These are phyloP conservation scores for Peronospora farinosa DNA, from an alignment of 352 stramenopile genomes.

Conservation along the genomic window DNA sequence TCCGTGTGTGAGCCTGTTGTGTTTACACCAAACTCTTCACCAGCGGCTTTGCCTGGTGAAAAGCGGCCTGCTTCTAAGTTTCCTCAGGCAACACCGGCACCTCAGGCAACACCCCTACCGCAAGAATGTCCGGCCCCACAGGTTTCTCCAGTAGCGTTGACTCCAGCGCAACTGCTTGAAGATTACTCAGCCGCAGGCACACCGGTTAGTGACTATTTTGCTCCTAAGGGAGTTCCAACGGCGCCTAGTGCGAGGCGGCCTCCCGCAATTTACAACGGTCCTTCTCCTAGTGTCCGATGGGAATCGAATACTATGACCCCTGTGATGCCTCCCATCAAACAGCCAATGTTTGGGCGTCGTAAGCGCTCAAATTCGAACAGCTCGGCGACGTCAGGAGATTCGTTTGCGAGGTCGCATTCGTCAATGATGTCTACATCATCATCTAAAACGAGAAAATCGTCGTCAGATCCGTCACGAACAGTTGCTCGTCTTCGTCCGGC, in stretches of 20 bases:
- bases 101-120: neutral
- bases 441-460: constrained; percentile 62
- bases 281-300: constrained; percentile 20
- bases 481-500: constrained; percentile 73
- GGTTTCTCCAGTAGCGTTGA: constrained; percentile 13
- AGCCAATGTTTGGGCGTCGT: constrained; percentile 30
- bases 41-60: constrained; percentile 41
- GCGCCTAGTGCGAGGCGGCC: constrained; percentile 18
- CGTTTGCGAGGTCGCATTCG: constrained; percentile 67
- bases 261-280: constrained; percentile 35
- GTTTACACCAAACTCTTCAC: constrained; percentile 39
- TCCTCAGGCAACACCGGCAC: constrained; percentile 3
- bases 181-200: constrained; percentile 10
- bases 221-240: constrained; percentile 14
- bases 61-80: constrained; percentile 10
- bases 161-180: constrained; percentile 15
- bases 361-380: constrained; percentile 65
- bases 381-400: constrained; percentile 71
- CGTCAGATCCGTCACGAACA: constrained; percentile 52
- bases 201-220: constrained; percentile 14
- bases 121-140: constrained; percentile 1
- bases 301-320: constrained; percentile 26
- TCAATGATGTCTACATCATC: constrained; percentile 73
- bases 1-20: constrained; percentile 10
- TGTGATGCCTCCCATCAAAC: constrained; percentile 24